phyloP scores from a whole-genome alignment of 1,284 basidiomycete species.

The Agaricales sp. region DNA sequence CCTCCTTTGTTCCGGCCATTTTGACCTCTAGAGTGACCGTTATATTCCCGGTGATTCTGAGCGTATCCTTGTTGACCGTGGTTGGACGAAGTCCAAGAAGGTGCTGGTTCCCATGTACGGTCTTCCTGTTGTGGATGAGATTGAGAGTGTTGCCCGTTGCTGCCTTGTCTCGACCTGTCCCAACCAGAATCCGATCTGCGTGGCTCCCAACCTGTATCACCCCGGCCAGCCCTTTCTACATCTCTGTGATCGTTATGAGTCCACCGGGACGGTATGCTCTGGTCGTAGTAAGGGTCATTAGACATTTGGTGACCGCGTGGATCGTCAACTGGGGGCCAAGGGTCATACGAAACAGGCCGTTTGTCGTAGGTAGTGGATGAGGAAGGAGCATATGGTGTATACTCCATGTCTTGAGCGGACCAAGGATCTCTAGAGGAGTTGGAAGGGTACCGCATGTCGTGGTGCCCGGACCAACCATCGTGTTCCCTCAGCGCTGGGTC shows the following conservation, averaged over 20 bases:
- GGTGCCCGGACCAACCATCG: not conserved
- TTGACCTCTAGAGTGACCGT: not conserved
- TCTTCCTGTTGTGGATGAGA: not conserved
- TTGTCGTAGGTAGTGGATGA: not conserved
- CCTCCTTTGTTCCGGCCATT: not conserved
- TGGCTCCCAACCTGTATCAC: not conserved
- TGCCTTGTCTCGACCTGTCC: not conserved
- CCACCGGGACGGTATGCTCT: not conserved
- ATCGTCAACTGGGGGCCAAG: not conserved
- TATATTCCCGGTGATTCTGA: not conserved
- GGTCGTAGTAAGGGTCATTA: not conserved
- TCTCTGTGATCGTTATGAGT: not conserved
- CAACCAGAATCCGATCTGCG: not conserved
- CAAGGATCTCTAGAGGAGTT: not conserved
- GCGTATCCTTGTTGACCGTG: not conserved
- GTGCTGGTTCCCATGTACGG: not conserved
- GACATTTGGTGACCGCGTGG: not conserved
- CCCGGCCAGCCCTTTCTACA: not conserved
- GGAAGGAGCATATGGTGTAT: not conserved
- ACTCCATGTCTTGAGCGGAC: not conserved
- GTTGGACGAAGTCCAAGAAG: not conserved
- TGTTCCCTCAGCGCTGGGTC: not conserved
- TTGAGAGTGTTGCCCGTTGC: not conserved
- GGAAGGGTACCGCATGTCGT: not conserved
- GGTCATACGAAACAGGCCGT: not conserved